Base-by-base conservation (phyloP, 2,329 filamentous ascomycete species). In the Phialemoniopsis sp. region DNA sequence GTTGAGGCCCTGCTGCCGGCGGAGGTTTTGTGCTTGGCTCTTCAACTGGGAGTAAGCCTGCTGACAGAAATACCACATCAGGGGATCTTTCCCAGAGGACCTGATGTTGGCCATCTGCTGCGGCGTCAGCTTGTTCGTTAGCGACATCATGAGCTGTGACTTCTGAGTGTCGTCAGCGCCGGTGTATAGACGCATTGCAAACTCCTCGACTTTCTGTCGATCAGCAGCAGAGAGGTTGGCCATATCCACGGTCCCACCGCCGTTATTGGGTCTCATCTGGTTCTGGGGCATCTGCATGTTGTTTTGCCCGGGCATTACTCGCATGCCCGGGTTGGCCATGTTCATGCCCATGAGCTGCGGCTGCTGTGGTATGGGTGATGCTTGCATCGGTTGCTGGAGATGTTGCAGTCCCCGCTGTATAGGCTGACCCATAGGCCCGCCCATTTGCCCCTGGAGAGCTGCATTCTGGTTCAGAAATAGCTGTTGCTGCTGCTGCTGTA, bases 301-400 rank as follows among this genome's bases (percentile, higher is more conserved):
- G 21, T 26, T 26, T 26, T 26, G 21, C 10, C 21, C 21, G 6
- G 21, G 21, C 21, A 26, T 26, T 6, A 26, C 21, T 26, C 21
- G 64, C 53, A 48, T 63, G 47, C 46, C 67, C 43, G 51, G 60
- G 43, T 58, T 69, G 29, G 53, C 59, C 59, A 72, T 65, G 14
- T 58, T 61, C 54, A 72, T 65, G 17, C 52, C 57, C 43, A 66
- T 53, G 19, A 47, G 58, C 32, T 58, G 60, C 15, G 47, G 50
- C 44, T 74, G 74, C 37, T 68, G 75, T 9, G 70, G 64, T 17
- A 79, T 67, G 29, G 68, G 70, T 1, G 72, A 67, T 4, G 68
- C 59, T 49, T 80, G 77, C 73, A 79, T 78, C 40, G 68, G 73
- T 39, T 78, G 76, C 42, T 78, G 76, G 29, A 80, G 64, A 35